A percentile compares a stretch with the other conserved stretches of the same genome.
These are phyloP conservation scores for Nicotiana undulata DNA, from an alignment of 257 asterid genomes.

Conservation along the genomic window DNA sequence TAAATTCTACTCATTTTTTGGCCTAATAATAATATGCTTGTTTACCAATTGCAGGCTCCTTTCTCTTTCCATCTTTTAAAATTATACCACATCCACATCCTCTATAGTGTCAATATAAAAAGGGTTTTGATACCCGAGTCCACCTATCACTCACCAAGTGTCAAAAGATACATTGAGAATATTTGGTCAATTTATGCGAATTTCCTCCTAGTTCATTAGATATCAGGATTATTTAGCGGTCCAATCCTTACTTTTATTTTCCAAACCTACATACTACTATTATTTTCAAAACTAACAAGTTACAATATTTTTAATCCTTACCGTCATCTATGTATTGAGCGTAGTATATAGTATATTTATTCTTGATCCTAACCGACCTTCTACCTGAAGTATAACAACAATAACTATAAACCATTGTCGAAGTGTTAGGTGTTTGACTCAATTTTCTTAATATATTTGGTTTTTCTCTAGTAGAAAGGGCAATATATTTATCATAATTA, in stretches of 20 bases:
- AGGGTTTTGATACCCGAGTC: not conserved
- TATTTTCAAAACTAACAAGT: no score
- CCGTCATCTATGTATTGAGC: no score
- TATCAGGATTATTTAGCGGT: not conserved
- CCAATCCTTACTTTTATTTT: not conserved
- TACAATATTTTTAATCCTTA: no score
- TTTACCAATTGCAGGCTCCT: not conserved
- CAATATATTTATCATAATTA: no score
- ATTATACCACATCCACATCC: not conserved
- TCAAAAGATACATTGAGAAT: not conserved
- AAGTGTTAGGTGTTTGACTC: no score
- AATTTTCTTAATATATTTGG: no score
- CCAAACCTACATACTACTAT: no score
- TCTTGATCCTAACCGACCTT: no score
- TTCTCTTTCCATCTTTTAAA: not conserved
- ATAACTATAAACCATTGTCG: no score
- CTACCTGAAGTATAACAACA: no score
- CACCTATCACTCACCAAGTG: not conserved
- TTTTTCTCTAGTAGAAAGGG: no score
- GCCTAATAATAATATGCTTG: not conserved
- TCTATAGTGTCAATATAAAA: not conserved
- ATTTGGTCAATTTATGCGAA: not conserved
- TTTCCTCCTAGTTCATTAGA: not conserved
- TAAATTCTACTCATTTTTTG: not conserved
- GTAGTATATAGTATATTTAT: no score